Conservation (phyloP, 2,329 filamentous ascomycete genomes). For the Lasiodiplodia sp. region DNA sequence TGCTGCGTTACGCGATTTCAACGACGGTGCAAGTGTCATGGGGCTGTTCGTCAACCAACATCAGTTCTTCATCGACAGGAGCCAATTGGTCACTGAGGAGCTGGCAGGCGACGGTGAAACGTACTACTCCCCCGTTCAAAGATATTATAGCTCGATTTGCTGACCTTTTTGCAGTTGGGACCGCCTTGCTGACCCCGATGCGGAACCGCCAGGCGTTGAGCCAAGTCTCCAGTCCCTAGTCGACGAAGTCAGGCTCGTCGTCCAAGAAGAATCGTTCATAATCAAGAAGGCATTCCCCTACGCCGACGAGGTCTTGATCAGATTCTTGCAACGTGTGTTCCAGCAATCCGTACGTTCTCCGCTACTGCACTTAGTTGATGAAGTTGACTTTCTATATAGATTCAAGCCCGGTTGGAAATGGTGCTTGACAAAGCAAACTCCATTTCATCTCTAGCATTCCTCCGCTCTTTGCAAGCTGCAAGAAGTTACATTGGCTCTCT, state of each 20-base stretch:
- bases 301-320: slow-evolving; percentile 90
- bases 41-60: slow-evolving; percentile 98
- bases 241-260: slow-evolving; percentile 92
- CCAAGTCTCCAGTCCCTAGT: slow-evolving; percentile 89
- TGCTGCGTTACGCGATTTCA: slow-evolving; percentile 93
- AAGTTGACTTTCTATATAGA: slow-evolving; percentile 43
- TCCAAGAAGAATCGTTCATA: slow-evolving; percentile 96
- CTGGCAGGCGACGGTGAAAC: slow-evolving; percentile 73
- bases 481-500: slow-evolving; percentile 85
- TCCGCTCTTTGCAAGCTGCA: slow-evolving; percentile 89
- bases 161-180: slow-evolving; percentile 71
- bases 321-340: slow-evolving; percentile 94
- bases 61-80: slow-evolving; percentile 97
- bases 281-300: slow-evolving; percentile 97
- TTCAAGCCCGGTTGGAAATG: slow-evolving; percentile 94
- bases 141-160: background rate
- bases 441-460: slow-evolving; percentile 88
- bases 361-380: background rate
- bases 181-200: slow-evolving; percentile 89
- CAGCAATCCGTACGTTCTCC: slow-evolving; percentile 73
- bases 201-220: slow-evolving; percentile 89
- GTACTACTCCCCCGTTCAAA: slow-evolving; percentile 26
- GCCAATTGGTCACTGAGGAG: slow-evolving; percentile 89
- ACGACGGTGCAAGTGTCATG: slow-evolving; percentile 92
- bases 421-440: slow-evolving; percentile 93